Base-by-base conservation (phyloP, 2,329 filamentous ascomycete genomes). In the Fusarium lateritium region DNA sequence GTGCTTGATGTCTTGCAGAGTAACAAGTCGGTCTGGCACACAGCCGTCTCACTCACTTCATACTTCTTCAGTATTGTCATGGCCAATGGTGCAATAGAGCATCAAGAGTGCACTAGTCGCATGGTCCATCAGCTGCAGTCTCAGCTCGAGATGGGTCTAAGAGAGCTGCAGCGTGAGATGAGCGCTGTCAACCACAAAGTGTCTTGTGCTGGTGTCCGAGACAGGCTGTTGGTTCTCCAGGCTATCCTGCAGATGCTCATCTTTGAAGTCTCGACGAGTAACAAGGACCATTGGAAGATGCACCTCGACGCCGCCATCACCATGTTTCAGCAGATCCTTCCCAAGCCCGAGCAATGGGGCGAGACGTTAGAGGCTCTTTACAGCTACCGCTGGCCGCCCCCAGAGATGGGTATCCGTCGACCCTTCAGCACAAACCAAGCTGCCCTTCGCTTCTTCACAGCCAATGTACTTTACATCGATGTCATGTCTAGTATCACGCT, bases 21-120 rank as follows among this genome's bases (percentile, higher is more conserved):
- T 62, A 89, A 88, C 76, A 86, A 84, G 64, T 81, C 86, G 2
- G 80, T 89, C 21, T 88, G 85, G 75, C 86, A 89, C 74, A 85
- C 85, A 3, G 83, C 84, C 46, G 79, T 89, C 19, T 85, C 86
- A 26, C 80, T 90, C 22, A 84, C 85, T 2, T 83, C 85, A 2
- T 89, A 88, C 76, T 89, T 88, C 75, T 85, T 87, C 71, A 82
- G 82, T 65, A 78, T 86, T 34, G 76, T 83, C 34, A 76, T 84
- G 56, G 77, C 77, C 59, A 76, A 72, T 54, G 74, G 72, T 14
- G 74, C 75, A 17, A 73, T 73, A 56, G 73, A 74, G 31, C 75
- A 80, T 65, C 77, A 77, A 62, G 77, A 72, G 17, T 82, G 78
- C 70, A 79, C 77, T 7, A 65, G 70, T 42, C 72, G 75, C 17